Evolutionary conservation across 75 land plant genomes (phyloP), one percentile per base, ranked within the genome.

Genomic region (Gnetum montanum): DNA sequence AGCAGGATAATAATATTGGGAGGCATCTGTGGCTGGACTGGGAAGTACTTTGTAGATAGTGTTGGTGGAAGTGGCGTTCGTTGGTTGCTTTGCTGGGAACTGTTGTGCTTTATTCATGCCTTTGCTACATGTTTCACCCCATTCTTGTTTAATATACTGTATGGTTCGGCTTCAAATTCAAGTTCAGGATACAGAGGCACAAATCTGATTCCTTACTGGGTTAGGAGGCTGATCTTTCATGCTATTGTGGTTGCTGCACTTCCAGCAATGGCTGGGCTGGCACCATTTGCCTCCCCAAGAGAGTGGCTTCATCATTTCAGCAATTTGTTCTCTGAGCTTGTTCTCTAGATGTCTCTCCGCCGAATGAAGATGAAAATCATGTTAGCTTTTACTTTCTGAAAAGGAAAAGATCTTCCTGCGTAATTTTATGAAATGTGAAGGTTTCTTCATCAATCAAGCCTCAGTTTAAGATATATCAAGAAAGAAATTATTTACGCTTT

Each of bases 31-130:
- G 75, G 75, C 1, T 53, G 68, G 30, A 59, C 59, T 25, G 75
- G 75, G 15, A 72, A 72, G 43, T 38, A 66, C n/a, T 70, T 58
- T 15, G 59, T 72, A 15, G 75, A 72, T 63, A 72, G 71, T 11
- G 25, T 72, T 49, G 74, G 74, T 29, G 74, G 70, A 22, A 59
- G 64, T 55, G 75, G 75, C 50, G 29, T 41, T 45, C 71, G 34
- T 38, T 72, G 75, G 75, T 45, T 67, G 16, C 33, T 72, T 27
- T 13, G 47, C 2, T 66, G 75, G 75, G 75, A 67, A 67, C 8
- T 20, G 1, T 41, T 72, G 16, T 72, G 75, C 40, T 27, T 60
- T 4, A 8, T 66, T 18, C 74, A 72, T 54, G 64, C 70, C 15
- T 30, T 56, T 34, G 46, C 64, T 31, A 55, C 56, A 29, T 72